These are phyloP conservation scores for Plasmodiophora brassicae DNA, from an alignment of 208 protist genomes.

Conservation along the genomic window DNA sequence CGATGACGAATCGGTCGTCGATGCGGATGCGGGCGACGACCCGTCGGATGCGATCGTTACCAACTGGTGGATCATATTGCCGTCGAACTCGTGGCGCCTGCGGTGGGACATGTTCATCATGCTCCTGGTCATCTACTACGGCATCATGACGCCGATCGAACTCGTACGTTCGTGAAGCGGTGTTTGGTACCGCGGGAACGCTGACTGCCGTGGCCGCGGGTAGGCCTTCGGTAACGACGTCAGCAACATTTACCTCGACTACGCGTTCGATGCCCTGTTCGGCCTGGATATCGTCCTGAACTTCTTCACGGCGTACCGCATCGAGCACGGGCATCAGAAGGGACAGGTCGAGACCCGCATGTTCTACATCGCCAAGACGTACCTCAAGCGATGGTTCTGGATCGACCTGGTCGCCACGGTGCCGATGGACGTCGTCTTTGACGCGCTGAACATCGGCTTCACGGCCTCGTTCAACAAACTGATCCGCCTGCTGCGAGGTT, in stretches of 20 bases:
- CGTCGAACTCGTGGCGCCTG: neutral
- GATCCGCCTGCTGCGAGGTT: neutral
- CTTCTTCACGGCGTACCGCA: neutral
- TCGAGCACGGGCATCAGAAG: neutral
- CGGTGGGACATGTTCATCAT: conserved; percentile 15
- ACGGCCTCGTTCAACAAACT: conserved; percentile 14
- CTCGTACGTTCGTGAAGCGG: neutral
- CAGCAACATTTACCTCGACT: neutral
- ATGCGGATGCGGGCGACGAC: neutral
- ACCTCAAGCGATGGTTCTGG: conserved; percentile 26
- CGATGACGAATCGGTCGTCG: too few species aligned
- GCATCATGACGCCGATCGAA: neutral
- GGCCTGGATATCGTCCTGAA: neutral
- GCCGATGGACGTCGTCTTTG: neutral
- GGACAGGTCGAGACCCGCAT: neutral
- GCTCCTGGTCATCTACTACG: conserved; percentile 27
- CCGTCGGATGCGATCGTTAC: neutral
- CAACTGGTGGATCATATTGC: neutral
- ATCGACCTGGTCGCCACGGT: neutral
- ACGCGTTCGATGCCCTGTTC: neutral
- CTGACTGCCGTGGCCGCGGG: neutral
- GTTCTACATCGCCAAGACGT: neutral
- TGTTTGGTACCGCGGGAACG: neutral
- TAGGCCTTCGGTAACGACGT: neutral
- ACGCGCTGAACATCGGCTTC: neutral